Conservation (phyloP, 2,329 filamentous ascomycete species). For the Neonectria faginata region DNA sequence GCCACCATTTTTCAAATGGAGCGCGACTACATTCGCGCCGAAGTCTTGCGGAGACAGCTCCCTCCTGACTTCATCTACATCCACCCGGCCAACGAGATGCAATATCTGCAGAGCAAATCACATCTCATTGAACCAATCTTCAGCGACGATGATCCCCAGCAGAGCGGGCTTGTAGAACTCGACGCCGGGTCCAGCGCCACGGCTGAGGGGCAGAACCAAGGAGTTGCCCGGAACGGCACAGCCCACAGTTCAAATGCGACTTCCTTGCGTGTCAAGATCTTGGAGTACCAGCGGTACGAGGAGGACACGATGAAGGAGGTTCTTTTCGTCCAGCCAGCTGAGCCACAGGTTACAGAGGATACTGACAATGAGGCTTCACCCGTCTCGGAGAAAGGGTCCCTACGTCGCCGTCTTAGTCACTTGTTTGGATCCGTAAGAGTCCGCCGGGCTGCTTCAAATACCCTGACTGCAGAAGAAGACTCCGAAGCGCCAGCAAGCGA, state of each 20-base stretch:
- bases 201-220: background rate
- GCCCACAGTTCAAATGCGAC: background rate
- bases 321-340: background rate
- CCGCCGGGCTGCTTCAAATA: too few relatives aligned
- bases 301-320: slow-evolving; percentile 17
- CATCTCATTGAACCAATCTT: slow-evolving; percentile 2
- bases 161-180: background rate
- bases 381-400: background rate
- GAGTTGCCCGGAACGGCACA: background rate
- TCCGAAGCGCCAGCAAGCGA: background rate
- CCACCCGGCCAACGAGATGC: background rate
- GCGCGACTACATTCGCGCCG: slow-evolving; percentile 41
- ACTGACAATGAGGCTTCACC: background rate
- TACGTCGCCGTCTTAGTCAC: slow-evolving; percentile 1
- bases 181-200: background rate
- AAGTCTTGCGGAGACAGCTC: slow-evolving; percentile 39
- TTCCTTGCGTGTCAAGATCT: slow-evolving; percentile 5
- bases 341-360: background rate
- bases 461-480: background rate
- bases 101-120: slow-evolving; percentile 19
- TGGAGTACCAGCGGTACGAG: slow-evolving; percentile 2
- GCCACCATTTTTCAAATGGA: slow-evolving; percentile 41
- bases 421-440: background rate
- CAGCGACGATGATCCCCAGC: background rate
- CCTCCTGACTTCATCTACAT: slow-evolving; percentile 14